Conservation (phyloP, 1,139 yeast species). For the Suhomyces kunorum region DNA sequence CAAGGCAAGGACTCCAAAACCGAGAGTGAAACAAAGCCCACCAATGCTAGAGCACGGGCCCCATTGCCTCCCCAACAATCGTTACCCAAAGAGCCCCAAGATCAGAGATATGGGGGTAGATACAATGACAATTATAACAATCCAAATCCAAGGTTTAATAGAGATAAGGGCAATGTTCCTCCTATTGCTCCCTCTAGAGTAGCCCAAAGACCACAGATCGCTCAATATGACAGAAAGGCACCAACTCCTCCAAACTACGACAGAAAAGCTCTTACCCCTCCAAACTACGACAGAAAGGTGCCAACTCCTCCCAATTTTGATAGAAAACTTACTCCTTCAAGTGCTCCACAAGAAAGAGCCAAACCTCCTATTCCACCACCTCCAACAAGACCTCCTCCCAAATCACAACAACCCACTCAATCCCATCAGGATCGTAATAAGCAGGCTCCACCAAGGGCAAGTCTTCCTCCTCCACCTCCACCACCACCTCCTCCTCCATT, state of each 20-base stretch:
- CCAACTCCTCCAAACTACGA: constrained; percentile 8
- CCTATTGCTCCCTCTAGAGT: constrained; percentile 1
- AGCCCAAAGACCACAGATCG: constrained; percentile 3
- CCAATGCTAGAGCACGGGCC: constrained; percentile 7
- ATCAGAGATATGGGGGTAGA: constrained; percentile 9
- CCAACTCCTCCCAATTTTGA: not conserved
- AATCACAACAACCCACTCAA: not conserved
- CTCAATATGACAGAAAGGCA: constrained; percentile 8
- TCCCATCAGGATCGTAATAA: constrained; percentile 7
- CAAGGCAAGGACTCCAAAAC: constrained; percentile 6
- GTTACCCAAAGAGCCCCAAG: constrained; percentile 8
- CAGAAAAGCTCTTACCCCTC: constrained; percentile 1
- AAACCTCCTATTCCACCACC: constrained; percentile 10
- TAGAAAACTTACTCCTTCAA: not conserved
- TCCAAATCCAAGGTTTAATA: not conserved
- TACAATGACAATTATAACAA: constrained; percentile 9
- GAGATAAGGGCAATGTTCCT: constrained; percentile 5
- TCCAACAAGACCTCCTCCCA: constrained; percentile 6
- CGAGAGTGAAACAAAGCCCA: not conserved
- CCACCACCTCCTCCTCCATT: constrained; percentile 29
- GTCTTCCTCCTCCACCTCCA: constrained; percentile 26
- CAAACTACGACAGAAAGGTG: constrained; percentile 3
- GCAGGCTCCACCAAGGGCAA: not conserved
- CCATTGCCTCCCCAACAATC: constrained; percentile 17
- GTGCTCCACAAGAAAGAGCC: not conserved